Conservation (phyloP, 495 filamentous ascomycete species). For the Friedmanniomyces endolithicus region DNA sequence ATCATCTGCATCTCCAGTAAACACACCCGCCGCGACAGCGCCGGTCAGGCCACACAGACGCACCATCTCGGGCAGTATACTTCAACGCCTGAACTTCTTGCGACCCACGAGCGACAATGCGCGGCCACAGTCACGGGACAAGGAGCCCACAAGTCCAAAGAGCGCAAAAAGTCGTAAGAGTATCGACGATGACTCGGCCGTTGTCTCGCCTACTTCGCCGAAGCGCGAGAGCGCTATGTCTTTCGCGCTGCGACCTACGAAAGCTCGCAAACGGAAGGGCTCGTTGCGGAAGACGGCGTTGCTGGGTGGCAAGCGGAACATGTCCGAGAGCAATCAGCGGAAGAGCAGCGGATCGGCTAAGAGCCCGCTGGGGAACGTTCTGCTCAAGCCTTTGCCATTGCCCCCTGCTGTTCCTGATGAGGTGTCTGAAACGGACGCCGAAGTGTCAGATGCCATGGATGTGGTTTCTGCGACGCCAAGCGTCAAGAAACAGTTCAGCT, state of each 20-base stretch:
- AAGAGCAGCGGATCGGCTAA: constrained; percentile 11
- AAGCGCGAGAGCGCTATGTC: constrained; percentile 4
- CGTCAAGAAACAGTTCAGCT: constrained; percentile 23
- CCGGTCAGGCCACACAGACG: constrained; percentile 41
- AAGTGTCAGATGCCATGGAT: background rate
- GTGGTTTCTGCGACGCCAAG: background rate
- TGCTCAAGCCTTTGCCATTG: background rate
- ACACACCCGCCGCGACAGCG: background rate
- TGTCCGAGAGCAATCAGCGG: constrained; percentile 11
- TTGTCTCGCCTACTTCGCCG: constrained; percentile 5
- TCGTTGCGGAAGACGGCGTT: constrained; percentile 31
- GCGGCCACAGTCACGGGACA: constrained; percentile 25
- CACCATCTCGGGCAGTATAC: constrained; percentile 51
- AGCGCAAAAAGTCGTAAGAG: constrained; percentile 19
- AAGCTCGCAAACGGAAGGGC: constrained; percentile 56
- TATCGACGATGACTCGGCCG: constrained; percentile 13
- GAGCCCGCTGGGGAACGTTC: background rate
- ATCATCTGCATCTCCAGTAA: background rate
- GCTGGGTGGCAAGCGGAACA: constrained; percentile 19
- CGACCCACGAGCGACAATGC: constrained; percentile 30
- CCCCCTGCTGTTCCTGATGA: background rate
- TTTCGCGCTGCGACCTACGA: constrained; percentile 43
- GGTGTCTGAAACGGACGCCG: background rate
- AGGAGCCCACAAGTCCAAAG: constrained; percentile 20
- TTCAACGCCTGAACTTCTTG: constrained; percentile 41